Base-by-base conservation (phyloP, 1,284 basidiomycete species). In the Vanrija humicola region DNA sequence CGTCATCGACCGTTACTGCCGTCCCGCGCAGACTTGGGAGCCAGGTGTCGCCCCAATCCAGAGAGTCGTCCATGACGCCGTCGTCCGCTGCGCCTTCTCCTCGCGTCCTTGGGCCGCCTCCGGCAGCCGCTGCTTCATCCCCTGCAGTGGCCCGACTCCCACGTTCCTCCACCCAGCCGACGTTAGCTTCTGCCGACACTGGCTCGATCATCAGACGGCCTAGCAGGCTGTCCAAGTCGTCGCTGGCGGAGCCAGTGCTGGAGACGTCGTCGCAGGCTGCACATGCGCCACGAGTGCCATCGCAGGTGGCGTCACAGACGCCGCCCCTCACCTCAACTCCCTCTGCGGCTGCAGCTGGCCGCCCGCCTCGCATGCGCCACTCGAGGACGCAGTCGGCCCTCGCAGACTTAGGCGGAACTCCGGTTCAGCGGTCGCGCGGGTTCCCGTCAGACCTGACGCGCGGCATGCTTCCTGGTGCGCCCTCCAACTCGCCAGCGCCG, bases 371-470 rank as follows among this genome's bases (percentile, higher is more conserved):
- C 26, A 64, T 65, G 2, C 55, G 65, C 16, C 66, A 70, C 54
- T 67, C 69, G 19, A 61, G 70, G 19, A 67, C 70, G 1, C 68
- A 68, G 45, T 67, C 67, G 1, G 63, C 69, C 40, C 46, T 68
- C 1, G 64, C 67, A 12, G 52, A 49, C 25, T 48, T 64, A 12
- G 38, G 50, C 15, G 19, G 29, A 12, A 45, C 38, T 3, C 54
- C 42, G 21, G 47, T 23, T 7, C 29, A 38, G 38, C 53, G 54
- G 1, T 56, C 54, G 6, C 52, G 53, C 26, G 60, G 63, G 8
- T 75, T 75, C 63, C 73, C 73, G 10, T 60, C 67, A 1, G 65
- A 67, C 28, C 47, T 75, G n/a, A 73, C 71, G 1, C 61, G 59
- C 23, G 73, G 73, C 10, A 45, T 64, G 14, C 66, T 67, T 5